Percentiles rank a stretch among this genome's conserved stretches.
Conservation (phyloP, 371 early-diverging fungal genomes). For the Rhizopus delemar region DNA sequence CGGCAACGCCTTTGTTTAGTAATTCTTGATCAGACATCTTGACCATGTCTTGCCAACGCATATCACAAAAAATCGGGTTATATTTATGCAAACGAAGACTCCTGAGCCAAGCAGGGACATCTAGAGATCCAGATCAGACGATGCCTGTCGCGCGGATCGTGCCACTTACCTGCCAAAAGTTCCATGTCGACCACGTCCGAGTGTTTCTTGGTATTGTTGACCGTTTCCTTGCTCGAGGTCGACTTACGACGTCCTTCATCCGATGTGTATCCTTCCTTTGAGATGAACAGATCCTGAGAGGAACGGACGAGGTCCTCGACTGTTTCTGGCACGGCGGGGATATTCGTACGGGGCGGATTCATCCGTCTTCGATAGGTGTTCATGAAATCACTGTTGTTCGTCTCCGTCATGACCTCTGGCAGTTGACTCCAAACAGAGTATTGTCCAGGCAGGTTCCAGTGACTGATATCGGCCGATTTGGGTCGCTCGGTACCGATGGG, state of each 20-base stretch:
- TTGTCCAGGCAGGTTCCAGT: constrained; percentile 52
- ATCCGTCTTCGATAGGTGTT: constrained; percentile 1
- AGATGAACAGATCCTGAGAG: background rate
- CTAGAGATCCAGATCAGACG: constrained; percentile 30
- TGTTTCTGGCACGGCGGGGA: constrained; percentile 57
- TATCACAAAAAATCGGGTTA: constrained; percentile 72
- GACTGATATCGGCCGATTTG: constrained; percentile 64
- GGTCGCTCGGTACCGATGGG: constrained; percentile 48
- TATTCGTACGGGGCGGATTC: constrained; percentile 26
- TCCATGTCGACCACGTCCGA: constrained; percentile 73
- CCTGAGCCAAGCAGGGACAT: constrained; percentile 89
- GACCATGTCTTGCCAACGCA: constrained; percentile 86
- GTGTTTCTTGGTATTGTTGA: constrained; percentile 50
- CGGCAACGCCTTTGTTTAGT: constrained; percentile 84
- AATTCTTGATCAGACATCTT: constrained; percentile 82
- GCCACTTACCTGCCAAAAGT: constrained; percentile 61
- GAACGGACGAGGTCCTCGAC: constrained; percentile 30
- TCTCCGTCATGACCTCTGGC: background rate
- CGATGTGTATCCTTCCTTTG: background rate
- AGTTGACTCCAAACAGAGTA: constrained; percentile 9
- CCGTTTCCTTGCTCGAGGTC: background rate
- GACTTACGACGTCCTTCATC: constrained; percentile 2
- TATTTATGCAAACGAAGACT: constrained; percentile 92
- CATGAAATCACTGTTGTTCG: background rate
- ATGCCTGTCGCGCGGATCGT: background rate